Base-by-base conservation (phyloP, 2,329 filamentous ascomycete species). In the Neonectria neomacrospora region DNA sequence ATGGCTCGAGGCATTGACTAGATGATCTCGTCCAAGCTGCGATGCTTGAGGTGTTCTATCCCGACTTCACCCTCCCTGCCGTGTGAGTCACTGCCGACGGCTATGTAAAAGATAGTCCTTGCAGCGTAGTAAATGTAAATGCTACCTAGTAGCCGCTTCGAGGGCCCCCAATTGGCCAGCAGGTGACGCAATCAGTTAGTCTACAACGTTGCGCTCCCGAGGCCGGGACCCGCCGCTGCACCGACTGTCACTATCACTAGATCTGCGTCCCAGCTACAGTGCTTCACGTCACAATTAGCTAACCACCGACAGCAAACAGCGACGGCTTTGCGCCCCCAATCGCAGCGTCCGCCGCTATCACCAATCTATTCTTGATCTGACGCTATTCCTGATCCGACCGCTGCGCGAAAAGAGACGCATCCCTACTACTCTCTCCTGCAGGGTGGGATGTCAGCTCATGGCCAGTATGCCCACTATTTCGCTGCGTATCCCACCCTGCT, bases 41-140 rank as follows among this genome's bases (percentile, higher is more conserved):
- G 14, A 16, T 77, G 1, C 20, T 79, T 7, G 65, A 68, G 4
- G 66, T 71, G 8, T 80, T 65, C 42, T 81, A 79, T 42, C 81
- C 82, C 0, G 83, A 86, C 62, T 80, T 86, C 11, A 77, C 83
- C 12, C 84, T 80, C 63, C 80, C 82, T 0, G 81, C 81, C 2
- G 82, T 82, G 0, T 82, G 86, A 66, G 81, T 86, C 11, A 12
- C 11, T n/a, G n/a, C n/a, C n/a, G n/a, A n/a, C n/a, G n/a, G n/a
- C n/a, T n/a, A n/a, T n/a, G n/a, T n/a, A n/a, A n/a, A 26, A 26
- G 23, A 26, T 26, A 26, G 23, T 26, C 23, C 23, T 3, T 26
- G 23, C 23, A 6, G 23, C 23, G 23, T 6, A 26, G n/a, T n/a
- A n/a, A n/a, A n/a, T n/a, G n/a, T n/a, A n/a, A n/a, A n/a, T n/a